phyloP scores from a whole-genome alignment of 176 grass and related monocot species.

The Hyparrhenia diplandra region DNA sequence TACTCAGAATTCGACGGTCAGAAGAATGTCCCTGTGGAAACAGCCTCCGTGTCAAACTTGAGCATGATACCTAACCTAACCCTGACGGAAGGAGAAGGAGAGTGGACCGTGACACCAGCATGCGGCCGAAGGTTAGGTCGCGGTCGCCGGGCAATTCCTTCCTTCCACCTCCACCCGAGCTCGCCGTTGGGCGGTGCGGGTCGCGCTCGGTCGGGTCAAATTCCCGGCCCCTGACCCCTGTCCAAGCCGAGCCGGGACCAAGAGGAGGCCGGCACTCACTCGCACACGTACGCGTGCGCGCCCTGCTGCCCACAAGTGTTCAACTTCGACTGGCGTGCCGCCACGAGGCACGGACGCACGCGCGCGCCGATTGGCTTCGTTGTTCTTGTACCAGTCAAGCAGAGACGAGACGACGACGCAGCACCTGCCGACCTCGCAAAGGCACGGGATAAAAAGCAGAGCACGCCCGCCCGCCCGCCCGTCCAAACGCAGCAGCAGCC shows the following conservation, averaged over 20 bases:
- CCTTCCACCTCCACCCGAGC: too few species aligned
- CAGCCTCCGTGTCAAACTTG: constrained; percentile 17
- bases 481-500: background rate
- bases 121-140: background rate
- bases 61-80: background rate
- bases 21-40: background rate
- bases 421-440: background rate
- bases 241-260: background rate
- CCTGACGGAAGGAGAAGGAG: background rate
- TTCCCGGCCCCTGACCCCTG: background rate
- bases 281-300: background rate
- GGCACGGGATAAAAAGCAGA: constrained; percentile 18
- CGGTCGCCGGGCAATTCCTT: constrained; percentile 4
- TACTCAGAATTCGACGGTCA: background rate
- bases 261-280: too few species aligned
- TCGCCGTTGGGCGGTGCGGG: background rate
- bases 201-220: constrained; percentile 16
- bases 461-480: background rate
- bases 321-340: background rate
- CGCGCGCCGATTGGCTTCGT: too few species aligned
- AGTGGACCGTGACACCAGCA: constrained; percentile 14
- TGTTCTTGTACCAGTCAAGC: too few species aligned
- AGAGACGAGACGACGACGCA: too few species aligned
- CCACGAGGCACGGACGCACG: background rate
- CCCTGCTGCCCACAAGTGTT: background rate